Percentiles rank a stretch among this genome's conserved stretches.
phyloP scores from a whole-genome alignment of 1,139 yeast genomes.

The Taphrina pruni region DNA sequence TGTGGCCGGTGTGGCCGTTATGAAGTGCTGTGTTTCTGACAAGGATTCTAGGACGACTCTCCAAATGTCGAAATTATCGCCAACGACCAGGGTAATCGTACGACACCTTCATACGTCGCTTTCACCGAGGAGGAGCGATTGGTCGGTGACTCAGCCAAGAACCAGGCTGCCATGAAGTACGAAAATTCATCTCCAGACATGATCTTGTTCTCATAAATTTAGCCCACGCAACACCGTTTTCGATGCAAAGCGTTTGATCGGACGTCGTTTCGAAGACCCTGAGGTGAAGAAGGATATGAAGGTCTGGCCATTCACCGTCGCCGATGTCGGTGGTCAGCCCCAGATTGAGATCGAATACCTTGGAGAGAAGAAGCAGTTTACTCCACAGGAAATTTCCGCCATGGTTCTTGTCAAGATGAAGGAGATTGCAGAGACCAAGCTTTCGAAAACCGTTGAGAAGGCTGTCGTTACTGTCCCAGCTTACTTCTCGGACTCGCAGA shows the following conservation, averaged over 20 bases:
- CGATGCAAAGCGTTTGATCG: slow-evolving; percentile 96
- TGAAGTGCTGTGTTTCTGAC: slow-evolving; percentile 62
- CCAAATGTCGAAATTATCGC: slow-evolving; percentile 82
- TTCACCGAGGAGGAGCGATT: slow-evolving; percentile 97
- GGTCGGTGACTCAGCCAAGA: slow-evolving; percentile 99
- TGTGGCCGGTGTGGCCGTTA: slow-evolving; percentile 6
- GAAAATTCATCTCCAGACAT: background rate
- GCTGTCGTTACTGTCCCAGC: slow-evolving; percentile 98
- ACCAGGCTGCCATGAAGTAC: slow-evolving; percentile 82
- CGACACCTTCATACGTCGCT: slow-evolving; percentile 97
- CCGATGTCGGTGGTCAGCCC: slow-evolving; percentile 86
- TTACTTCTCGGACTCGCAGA: slow-evolving; percentile 95
- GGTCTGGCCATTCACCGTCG: slow-evolving; percentile 96
- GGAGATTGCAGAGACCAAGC: slow-evolving; percentile 96
- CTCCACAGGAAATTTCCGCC: slow-evolving; percentile 96
- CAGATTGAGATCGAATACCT: slow-evolving; percentile 90
- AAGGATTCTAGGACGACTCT: slow-evolving; percentile 64
- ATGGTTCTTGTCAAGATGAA: slow-evolving; percentile 96
- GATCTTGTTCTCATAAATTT: background rate
- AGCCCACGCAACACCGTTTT: slow-evolving; percentile 96
- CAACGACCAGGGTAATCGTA: slow-evolving; percentile 99
- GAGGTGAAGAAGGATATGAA: slow-evolving; percentile 94
- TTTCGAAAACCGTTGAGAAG: slow-evolving; percentile 90
- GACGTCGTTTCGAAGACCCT: slow-evolving; percentile 89
- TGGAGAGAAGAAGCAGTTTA: slow-evolving; percentile 90